Evolutionary conservation across 1,284 basidiomycete genomes (phyloP), one percentile per base, ranked within the genome.

Genomic region (Ceraceosorus guamensis): DNA sequence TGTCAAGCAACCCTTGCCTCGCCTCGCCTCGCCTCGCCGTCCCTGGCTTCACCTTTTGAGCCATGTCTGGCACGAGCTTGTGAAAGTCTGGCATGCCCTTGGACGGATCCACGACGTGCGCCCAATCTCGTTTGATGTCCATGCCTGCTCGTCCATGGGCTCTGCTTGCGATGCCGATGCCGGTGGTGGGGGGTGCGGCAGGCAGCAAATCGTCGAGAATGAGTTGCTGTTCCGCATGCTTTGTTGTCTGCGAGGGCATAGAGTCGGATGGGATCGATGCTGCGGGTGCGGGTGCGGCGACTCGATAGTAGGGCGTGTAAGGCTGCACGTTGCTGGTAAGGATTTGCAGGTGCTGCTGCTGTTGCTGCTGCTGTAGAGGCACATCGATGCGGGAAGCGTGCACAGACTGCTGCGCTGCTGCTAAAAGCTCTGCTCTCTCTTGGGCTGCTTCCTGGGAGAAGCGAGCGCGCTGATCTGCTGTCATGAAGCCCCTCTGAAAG

Each of bases 1-100:
- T 41, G 89, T 86, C 68, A 88, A 86, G 70, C 68, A 88, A 86
- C 70, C 85, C 74, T 98, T 89, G 14, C 98, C 87, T 16, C 91
- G 87, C 80, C 97, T 95, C 1, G 93, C 95, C 95, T 95, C 98
- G 66, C 97, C 91, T 53, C 89, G 86, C 78, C 92, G 93, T 37
- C 71, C 71, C 37, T 68, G 63, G 37, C 59, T 35, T 55, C 54
- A 10, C 52, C 51, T 30, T 63, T 77, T 87, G 88, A 0, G 90
- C 90, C 88, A 91, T 89, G 55, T 88, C 85, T 2, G 89, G 91
- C 10, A 93, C 88, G 33, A 93, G 83, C 67, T 91, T 84, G 56
- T 83, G 82, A 75, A 93, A 95, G 73, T 97, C 96, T 31, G 81
- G 80, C 73, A 97, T 85, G 39, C 89, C 86, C 68, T 88, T 86